These are phyloP conservation scores for Cinnamomum chago DNA, from an alignment of 164 flowering plant genomes.

Conservation along the genomic window DNA sequence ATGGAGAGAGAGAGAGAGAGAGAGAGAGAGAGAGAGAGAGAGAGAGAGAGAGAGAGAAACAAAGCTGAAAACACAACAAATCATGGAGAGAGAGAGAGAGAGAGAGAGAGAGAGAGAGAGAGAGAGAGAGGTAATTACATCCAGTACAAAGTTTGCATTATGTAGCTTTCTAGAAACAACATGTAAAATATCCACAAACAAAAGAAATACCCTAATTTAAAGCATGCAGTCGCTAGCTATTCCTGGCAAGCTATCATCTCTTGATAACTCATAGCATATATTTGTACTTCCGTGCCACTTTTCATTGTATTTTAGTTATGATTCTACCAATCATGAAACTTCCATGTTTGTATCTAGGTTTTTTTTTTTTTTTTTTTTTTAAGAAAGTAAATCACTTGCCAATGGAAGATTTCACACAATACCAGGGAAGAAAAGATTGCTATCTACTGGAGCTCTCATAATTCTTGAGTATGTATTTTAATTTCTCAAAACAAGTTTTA, in stretches of 20 bases:
- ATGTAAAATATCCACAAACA: too few relatives aligned
- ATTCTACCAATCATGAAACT: too few relatives aligned
- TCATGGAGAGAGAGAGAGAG: background rate
- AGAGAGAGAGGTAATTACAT: background rate
- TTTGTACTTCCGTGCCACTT: background rate
- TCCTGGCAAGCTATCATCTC: too few relatives aligned
- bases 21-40: background rate
- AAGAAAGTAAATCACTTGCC: background rate
- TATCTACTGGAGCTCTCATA: background rate
- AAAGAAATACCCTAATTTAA: too few relatives aligned
- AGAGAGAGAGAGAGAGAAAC: background rate
- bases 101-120: background rate
- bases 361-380: too few relatives aligned
- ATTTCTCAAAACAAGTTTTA: background rate
- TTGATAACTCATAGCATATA: background rate
- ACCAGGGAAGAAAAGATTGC: background rate
- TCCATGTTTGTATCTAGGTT: background rate
- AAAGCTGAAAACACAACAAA: too few relatives aligned
- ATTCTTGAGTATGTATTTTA: too few relatives aligned
- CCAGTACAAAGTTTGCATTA: background rate
- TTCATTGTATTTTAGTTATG: background rate
- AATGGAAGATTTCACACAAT: background rate
- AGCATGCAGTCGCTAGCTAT: too few relatives aligned
- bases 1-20: too few relatives aligned
- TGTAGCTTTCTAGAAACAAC: too few relatives aligned